phyloP scores from a whole-genome alignment of 441 rosid genomes.

The Euphorbia celastroides region DNA sequence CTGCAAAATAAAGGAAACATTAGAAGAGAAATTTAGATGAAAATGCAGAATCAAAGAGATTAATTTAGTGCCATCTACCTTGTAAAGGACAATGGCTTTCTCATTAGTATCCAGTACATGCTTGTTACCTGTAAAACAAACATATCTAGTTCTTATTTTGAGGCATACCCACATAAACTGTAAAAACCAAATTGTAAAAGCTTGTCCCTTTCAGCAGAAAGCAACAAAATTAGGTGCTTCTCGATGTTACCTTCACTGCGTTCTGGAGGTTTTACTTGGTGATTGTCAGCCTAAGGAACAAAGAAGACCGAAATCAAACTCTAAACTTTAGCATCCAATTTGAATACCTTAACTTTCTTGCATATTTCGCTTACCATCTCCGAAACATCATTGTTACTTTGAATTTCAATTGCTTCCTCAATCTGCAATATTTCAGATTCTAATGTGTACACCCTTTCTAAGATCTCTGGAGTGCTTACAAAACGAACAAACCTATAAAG shows the following conservation, averaged over 20 bases:
- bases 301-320: slow-evolving; percentile 17
- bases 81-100: slow-evolving; percentile 87
- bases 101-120: slow-evolving; percentile 41
- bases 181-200: background rate
- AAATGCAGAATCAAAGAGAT: slow-evolving; percentile 5
- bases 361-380: slow-evolving; percentile 41
- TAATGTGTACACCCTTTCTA: slow-evolving; percentile 72
- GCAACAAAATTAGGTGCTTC: slow-evolving; percentile 5
- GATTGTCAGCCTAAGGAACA: slow-evolving; percentile 48
- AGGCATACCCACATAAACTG: background rate
- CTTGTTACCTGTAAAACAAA: slow-evolving; percentile 48
- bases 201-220: no score
- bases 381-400: slow-evolving; percentile 52
- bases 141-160: slow-evolving; percentile 5
- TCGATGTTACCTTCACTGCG: slow-evolving; percentile 57
- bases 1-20: slow-evolving; percentile 43
- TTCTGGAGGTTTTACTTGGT: slow-evolving; percentile 40
- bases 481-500: slow-evolving; percentile 90
- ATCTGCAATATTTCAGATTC: slow-evolving; percentile 96
- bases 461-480: slow-evolving; percentile 88
- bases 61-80: slow-evolving; percentile 34
- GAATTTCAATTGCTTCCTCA: slow-evolving; percentile 80
- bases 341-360: slow-evolving; percentile 12
- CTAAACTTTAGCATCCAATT: background rate
- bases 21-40: slow-evolving; percentile 9